Percentiles rank a stretch among this genome's conserved stretches.
phyloP scores from a whole-genome alignment of 768 basidiomycete species.

The Lanmaoa rubissima region DNA sequence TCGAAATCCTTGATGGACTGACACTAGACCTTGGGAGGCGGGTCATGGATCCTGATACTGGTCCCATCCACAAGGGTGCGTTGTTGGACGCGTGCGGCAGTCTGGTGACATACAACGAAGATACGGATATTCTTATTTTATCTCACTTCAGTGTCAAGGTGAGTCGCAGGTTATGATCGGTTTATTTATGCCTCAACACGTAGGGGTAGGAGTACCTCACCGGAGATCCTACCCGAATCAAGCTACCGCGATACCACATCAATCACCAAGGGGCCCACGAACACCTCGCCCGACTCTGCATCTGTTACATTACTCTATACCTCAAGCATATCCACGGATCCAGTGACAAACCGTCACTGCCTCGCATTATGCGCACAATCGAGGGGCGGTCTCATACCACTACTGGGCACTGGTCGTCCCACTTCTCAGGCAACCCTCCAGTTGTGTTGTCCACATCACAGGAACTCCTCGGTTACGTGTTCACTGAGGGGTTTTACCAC shows the following conservation, averaged over 20 bases:
- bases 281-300: slow-evolving; percentile 3
- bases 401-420: background rate
- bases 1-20: slow-evolving; percentile 13
- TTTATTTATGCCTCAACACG: background rate
- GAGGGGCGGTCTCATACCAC: background rate
- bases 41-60: slow-evolving; percentile 1
- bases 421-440: background rate
- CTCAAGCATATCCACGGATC: background rate
- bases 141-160: slow-evolving; percentile 29
- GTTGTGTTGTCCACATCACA: background rate
- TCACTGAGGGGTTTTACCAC: slow-evolving; percentile 4
- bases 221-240: background rate
- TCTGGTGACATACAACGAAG: slow-evolving; percentile 15
- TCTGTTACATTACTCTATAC: slow-evolving; percentile 2
- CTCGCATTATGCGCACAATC: background rate
- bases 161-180: background rate
- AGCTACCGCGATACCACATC: slow-evolving; percentile 7
- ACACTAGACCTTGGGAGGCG: slow-evolving; percentile 7
- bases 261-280: slow-evolving; percentile 1
- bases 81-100: slow-evolving; percentile 16
- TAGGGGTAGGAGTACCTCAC: slow-evolving; percentile 15
- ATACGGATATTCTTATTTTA: slow-evolving; percentile 7
- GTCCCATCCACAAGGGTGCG: slow-evolving; percentile 2
- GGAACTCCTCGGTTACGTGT: slow-evolving; percentile 5
- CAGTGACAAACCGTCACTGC: background rate